These are phyloP conservation scores for Cercospora sp. DNA, from an alignment of 2,329 filamentous ascomycete species.

Conservation along the genomic window DNA sequence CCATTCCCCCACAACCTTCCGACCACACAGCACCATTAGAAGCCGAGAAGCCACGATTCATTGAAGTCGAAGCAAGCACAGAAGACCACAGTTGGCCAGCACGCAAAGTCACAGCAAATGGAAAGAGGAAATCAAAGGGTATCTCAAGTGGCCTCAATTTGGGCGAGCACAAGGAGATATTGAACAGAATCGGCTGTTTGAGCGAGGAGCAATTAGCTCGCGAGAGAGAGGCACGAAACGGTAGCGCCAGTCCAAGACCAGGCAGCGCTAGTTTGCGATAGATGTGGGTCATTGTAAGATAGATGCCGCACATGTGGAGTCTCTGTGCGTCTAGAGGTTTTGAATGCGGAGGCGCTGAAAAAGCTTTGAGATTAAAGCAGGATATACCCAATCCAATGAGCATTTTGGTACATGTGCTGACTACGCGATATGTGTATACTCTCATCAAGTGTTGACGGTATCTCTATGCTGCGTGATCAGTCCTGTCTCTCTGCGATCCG, in stretches of 20 bases:
- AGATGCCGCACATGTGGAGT: neutral
- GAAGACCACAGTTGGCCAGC: constrained; percentile 54
- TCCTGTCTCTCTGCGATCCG: neutral
- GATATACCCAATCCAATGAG: constrained; percentile 1
- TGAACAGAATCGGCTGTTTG: constrained; percentile 74
- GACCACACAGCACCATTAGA: constrained; percentile 20
- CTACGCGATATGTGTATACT: neutral
- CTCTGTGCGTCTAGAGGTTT: neutral
- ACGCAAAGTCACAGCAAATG: constrained; percentile 34
- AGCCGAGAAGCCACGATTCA: constrained; percentile 35
- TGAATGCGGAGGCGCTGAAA: neutral
- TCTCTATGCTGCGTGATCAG: neutral
- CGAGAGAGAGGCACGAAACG: constrained; percentile 36
- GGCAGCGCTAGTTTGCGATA: constrained; percentile 16
- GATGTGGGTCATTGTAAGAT: constrained; percentile 1
- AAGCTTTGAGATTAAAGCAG: neutral
- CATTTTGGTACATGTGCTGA: neutral
- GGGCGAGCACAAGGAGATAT: constrained; percentile 76
- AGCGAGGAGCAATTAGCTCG: constrained; percentile 39
- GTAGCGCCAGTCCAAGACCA: constrained; percentile 28
- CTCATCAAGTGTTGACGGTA: neutral
- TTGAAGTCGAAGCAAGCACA: constrained; percentile 73
- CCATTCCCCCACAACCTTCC: constrained; percentile 27
- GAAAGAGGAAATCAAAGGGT: constrained; percentile 52
- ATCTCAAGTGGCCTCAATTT: constrained; percentile 51